Base-by-base conservation (phyloP, 345 rosid species). In the Triadica sebifera region DNA sequence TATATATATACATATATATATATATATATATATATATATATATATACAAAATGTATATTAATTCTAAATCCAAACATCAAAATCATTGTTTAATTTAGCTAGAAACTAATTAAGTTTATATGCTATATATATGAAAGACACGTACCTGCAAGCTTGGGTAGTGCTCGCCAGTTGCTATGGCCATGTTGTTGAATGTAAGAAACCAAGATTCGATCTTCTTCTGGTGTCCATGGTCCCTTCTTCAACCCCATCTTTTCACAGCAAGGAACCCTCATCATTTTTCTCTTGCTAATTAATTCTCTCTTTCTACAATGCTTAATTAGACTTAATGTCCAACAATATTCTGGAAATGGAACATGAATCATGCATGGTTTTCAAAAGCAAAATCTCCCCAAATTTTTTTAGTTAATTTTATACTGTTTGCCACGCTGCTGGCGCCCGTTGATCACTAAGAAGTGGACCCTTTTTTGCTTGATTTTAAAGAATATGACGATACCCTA, bases 191-290 rank as follows among this genome's bases (percentile, higher is more conserved):
- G 67, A 19, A 75, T 75, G 16, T 67, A 75, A 75, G 78, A 75
- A 12, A 75, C 60, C 65, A 75, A 67, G 46, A 67, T 58, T 34
- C 39, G 53, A 67, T 75, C 78, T 75, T 75, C 78, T 58, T 67
- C 67, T 3, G 78, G 78, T 0, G 72, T 75, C 78, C 78, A 75
- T 12, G 73, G 67, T 17, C 78, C 78, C 43, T 75, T 75, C 72
- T 75, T 75, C 59, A 67, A 22, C 13, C 78, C 78, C 60, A 75
- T 67, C 19, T 67, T 75, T 29, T 67, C 67, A 57, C 78, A 75
- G 6, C 72, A 67, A 12, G 59, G 50, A 22, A 70, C 34, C 22
- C 78, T 75, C 67, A 12, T 67, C 78, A 75, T 75, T 34, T 67
- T 66, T 56, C 12, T 20, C 0, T 3, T n/a, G 66, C 17, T 58